Percentiles rank a stretch among this genome's conserved stretches.
phyloP scores from a whole-genome alignment of 78 protist genomes.

The Dictyostelium firmibasis region DNA sequence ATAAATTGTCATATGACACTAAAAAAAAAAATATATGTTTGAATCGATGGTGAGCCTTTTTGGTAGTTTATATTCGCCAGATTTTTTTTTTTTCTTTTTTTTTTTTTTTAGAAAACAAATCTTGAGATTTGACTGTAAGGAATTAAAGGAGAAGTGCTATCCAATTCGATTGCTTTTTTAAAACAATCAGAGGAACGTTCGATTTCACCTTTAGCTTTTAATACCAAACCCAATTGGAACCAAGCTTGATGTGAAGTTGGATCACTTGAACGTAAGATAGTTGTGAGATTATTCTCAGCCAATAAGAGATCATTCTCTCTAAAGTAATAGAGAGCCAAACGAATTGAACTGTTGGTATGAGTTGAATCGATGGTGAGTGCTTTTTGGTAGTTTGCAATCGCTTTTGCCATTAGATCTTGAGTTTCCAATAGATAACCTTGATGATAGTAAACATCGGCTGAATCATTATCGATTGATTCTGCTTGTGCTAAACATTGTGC shows the following conservation, averaged over 20 bases:
- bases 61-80: neutral
- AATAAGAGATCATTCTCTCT: slow-evolving; percentile 36
- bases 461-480: neutral
- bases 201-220: slow-evolving; percentile 65
- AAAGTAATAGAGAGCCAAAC: slow-evolving; percentile 30
- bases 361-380: slow-evolving; percentile 53
- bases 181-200: slow-evolving; percentile 77
- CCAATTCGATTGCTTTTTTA: slow-evolving; percentile 63
- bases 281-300: slow-evolving; percentile 66
- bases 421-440: slow-evolving; percentile 61
- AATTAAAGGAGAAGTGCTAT: slow-evolving; percentile 58
- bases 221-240: slow-evolving; percentile 69
- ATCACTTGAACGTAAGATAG: slow-evolving; percentile 48
- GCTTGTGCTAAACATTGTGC: slow-evolving; percentile 59
- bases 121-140: slow-evolving; percentile 66
- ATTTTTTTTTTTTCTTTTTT: neutral
- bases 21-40: too few species aligned
- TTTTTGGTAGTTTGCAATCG: slow-evolving; percentile 26
- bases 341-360: slow-evolving; percentile 47
- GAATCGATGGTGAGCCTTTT: too few species aligned
- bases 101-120: slow-evolving; percentile 1
- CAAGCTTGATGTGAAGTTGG: slow-evolving; percentile 71
- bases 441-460: slow-evolving; percentile 62
- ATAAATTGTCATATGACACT: too few species aligned
- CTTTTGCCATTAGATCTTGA: slow-evolving; percentile 12